Evolutionary conservation across 805 yeast species (phyloP).

Genomic region (Schwanniomyces polymorphus): DNA sequence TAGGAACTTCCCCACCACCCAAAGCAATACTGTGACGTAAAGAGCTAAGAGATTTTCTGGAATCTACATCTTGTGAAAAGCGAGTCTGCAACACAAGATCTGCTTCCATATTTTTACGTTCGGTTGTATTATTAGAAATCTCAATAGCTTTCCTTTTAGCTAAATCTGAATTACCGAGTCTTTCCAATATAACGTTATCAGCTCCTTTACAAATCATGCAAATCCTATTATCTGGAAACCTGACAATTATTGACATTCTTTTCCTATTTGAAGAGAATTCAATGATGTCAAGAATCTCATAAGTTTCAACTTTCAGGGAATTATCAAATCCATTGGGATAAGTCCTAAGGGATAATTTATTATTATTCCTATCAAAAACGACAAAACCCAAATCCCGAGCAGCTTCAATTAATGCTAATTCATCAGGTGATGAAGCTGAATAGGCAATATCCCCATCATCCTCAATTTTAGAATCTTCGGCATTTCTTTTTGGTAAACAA

Average conservation of each 20-base stretch:
- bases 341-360: slow-evolving; percentile 62
- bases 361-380: slow-evolving; percentile 67
- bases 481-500: slow-evolving; percentile 68
- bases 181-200: slow-evolving; percentile 82
- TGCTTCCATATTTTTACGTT: slow-evolving; percentile 78
- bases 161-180: slow-evolving; percentile 55
- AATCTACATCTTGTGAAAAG: slow-evolving; percentile 36
- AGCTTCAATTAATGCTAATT: slow-evolving; percentile 87
- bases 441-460: slow-evolving; percentile 61
- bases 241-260: slow-evolving; percentile 88
- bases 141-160: slow-evolving; percentile 70
- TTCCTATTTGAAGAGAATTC: slow-evolving; percentile 88
- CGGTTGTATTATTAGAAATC: slow-evolving; percentile 52
- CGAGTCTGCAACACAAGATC: slow-evolving; percentile 62
- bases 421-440: slow-evolving; percentile 97
- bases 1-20: slow-evolving; percentile 8
- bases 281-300: slow-evolving; percentile 74
- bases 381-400: slow-evolving; percentile 94
- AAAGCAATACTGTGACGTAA: slow-evolving; percentile 28
- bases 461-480: slow-evolving; percentile 7
- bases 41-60: slow-evolving; percentile 29
- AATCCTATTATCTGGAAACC: slow-evolving; percentile 72
- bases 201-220: slow-evolving; percentile 93
- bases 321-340: slow-evolving; percentile 80
- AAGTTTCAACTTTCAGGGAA: slow-evolving; percentile 64